Conservation (phyloP, 2,329 filamentous ascomycete species). For the Elsinoe necatrix region DNA sequence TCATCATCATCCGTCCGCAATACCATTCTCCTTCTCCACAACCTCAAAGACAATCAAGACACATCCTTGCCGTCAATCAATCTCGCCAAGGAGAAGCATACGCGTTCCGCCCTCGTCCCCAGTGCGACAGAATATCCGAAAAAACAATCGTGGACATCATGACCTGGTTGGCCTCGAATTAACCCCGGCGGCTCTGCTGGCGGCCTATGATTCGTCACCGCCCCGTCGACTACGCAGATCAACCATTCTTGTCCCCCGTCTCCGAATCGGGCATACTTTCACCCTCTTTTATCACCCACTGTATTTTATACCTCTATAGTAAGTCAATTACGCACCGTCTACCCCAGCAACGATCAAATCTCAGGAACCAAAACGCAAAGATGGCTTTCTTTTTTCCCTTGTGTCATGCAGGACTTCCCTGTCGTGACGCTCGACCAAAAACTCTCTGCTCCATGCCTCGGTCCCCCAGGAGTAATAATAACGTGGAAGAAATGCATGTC, state of each 20-base stretch:
- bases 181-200: conserved; percentile 1
- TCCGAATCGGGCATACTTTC: not conserved
- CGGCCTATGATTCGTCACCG: not conserved
- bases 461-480: not conserved
- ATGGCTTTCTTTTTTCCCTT: not conserved
- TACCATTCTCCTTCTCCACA: not conserved
- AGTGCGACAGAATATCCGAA: not conserved
- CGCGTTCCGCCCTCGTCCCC: not conserved
- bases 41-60: no score
- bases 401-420: not conserved
- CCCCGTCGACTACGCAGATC: conserved; percentile 3
- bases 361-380: not conserved
- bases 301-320: not conserved
- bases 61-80: not conserved
- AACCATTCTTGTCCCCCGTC: not conserved
- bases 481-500: not conserved
- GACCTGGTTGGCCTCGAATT: not conserved
- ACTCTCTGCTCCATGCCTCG: not conserved
- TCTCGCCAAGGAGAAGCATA: conserved; percentile 1
- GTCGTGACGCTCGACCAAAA: not conserved
- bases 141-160: not conserved
- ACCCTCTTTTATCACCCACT: not conserved
- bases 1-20: conserved; percentile 3
- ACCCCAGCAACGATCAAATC: not conserved
- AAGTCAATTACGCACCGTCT: not conserved